A percentile compares a stretch with the other conserved stretches of the same genome.
phyloP scores from a whole-genome alignment of 192 early-diverging fungal species.

The Glomus cerebriforme region DNA sequence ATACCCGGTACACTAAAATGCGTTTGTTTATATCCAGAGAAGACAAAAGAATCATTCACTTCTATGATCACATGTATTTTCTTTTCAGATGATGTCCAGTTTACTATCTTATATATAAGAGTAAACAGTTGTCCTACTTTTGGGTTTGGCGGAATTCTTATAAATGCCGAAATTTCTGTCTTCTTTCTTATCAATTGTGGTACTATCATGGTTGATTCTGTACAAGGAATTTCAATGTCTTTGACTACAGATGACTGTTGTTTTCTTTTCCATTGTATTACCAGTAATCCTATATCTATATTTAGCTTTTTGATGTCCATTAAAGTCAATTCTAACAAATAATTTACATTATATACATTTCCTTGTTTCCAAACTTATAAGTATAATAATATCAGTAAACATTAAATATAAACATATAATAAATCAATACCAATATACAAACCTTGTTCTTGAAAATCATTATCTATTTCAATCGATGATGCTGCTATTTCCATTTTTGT shows the following conservation, averaged over 20 bases:
- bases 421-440: background rate
- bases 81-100: constrained; percentile 52
- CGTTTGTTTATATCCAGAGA: constrained; percentile 69
- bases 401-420: background rate
- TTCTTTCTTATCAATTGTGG: background rate
- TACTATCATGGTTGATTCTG: constrained; percentile 9
- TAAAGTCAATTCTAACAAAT: constrained; percentile 42
- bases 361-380: constrained; percentile 56
- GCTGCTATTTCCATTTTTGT: constrained; percentile 13
- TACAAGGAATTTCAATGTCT: background rate
- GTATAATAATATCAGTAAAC: background rate
- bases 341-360: constrained; percentile 45
- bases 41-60: constrained; percentile 72
- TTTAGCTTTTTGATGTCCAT: constrained; percentile 32
- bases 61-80: constrained; percentile 65
- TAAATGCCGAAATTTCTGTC: background rate
- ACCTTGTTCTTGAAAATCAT: constrained; percentile 27
- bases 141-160: constrained; percentile 61
- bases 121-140: constrained; percentile 62
- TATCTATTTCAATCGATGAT: constrained; percentile 25
- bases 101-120: constrained; percentile 62
- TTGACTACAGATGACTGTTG: background rate
- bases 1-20: constrained; percentile 61
- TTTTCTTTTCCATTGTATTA: constrained; percentile 18
- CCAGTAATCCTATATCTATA: constrained; percentile 26